These are phyloP conservation scores for Coprinopsis sp. DNA, from an alignment of 768 basidiomycete species.

Conservation along the genomic window DNA sequence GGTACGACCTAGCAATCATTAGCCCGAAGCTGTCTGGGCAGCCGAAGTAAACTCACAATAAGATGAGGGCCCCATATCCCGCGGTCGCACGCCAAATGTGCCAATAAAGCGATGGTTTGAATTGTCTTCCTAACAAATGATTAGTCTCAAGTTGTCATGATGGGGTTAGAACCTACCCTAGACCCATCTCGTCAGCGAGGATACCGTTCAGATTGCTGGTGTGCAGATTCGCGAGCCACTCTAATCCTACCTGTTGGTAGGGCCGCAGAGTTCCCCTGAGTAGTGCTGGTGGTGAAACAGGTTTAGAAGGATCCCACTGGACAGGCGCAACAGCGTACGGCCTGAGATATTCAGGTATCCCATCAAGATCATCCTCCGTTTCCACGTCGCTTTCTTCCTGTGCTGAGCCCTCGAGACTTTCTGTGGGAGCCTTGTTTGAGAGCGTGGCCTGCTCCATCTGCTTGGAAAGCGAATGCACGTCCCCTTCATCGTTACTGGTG, in stretches of 20 bases:
- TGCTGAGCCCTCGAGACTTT: no score
- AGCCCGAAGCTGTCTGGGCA: slow-evolving; percentile 2
- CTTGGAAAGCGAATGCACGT: no score
- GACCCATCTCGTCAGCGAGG: slow-evolving; percentile 90
- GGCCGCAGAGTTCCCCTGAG: slow-evolving; percentile 86
- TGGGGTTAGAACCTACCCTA: slow-evolving; percentile 57
- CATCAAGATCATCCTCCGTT: slow-evolving; percentile 26
- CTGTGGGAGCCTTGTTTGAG: no score
- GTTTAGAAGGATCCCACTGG: slow-evolving; percentile 56
- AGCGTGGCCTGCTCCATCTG: no score
- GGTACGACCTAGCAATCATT: slow-evolving; percentile 66
- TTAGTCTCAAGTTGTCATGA: background rate
- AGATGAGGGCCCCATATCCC: slow-evolving; percentile 94
- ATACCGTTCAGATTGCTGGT: slow-evolving; percentile 78
- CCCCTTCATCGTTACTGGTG: no score
- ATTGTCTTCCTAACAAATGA: slow-evolving; percentile 73
- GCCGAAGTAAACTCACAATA: slow-evolving; percentile 43
- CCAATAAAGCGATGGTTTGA: slow-evolving; percentile 91
- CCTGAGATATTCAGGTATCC: slow-evolving; percentile 53
- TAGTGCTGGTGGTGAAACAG: slow-evolving; percentile 63
- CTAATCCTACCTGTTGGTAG: slow-evolving; percentile 89
- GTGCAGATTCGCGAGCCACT: slow-evolving; percentile 91
- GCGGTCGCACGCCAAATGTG: slow-evolving; percentile 85
- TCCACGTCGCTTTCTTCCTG: slow-evolving; percentile 34
- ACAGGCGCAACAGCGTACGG: slow-evolving; percentile 70